A percentile compares a stretch with the other conserved stretches of the same genome.
These are phyloP conservation scores for Kodamaea hsintzibuensis DNA, from an alignment of 805 yeast species.

Conservation along the genomic window DNA sequence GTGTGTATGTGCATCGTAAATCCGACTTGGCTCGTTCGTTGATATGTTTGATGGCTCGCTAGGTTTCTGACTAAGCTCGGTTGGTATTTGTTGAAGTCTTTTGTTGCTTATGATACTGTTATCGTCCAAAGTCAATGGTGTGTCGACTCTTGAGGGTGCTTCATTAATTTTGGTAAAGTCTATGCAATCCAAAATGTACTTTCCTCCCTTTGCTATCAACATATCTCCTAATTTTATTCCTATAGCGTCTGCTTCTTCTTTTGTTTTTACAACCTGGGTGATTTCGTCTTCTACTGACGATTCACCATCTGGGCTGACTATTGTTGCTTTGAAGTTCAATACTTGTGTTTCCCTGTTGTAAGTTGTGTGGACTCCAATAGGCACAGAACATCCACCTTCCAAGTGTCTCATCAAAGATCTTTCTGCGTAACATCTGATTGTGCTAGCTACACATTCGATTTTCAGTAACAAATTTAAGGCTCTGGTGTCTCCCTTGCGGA, in stretches of 20 bases:
- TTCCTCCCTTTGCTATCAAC: conserved; percentile 78
- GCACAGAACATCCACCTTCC: conserved; percentile 98
- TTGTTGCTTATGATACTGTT: neutral
- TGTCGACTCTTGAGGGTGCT: conserved; percentile 12
- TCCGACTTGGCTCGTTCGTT: neutral
- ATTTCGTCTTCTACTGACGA: conserved; percentile 61
- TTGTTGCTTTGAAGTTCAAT: conserved; percentile 65
- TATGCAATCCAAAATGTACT: conserved; percentile 74
- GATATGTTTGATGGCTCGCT: neutral
- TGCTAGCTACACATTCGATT: conserved; percentile 65
- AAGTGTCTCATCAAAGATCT: conserved; percentile 81
- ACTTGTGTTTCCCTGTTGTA: conserved; percentile 45
- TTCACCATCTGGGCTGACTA: conserved; percentile 82
- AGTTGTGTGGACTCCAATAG: conserved; percentile 82
- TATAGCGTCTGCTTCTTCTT: conserved; percentile 63
- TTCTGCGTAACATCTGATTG: conserved; percentile 83
- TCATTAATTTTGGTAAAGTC: conserved; percentile 64
- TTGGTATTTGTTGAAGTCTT: neutral
- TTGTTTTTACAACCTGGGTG: conserved; percentile 37
- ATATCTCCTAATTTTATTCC: conserved; percentile 70
- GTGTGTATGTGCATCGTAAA: neutral
- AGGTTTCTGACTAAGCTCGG: neutral
- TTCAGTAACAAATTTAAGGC: conserved; percentile 60
- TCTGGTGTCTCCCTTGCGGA: conserved; percentile 64
- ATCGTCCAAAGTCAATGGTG: neutral